Base-by-base conservation (phyloP, 129 eudicot genomes). In the Artemisia annua region DNA sequence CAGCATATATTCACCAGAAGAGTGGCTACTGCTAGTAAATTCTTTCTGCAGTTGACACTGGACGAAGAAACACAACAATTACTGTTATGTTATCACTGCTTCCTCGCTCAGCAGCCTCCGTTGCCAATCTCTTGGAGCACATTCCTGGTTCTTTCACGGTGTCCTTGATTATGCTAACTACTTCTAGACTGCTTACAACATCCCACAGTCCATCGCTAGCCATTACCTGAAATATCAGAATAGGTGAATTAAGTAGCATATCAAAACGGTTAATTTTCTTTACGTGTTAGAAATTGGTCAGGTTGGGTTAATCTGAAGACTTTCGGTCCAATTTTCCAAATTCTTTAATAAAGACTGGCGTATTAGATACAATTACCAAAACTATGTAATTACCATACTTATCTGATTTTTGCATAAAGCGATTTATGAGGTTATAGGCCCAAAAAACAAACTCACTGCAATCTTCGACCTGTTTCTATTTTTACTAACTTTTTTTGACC, bases 151-250 rank as follows among this genome's bases (percentile, higher is more conserved):
- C 99, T 83, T 95, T 95, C 19, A 95, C 99, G 0, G 99, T 95
- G 77, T 95, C 87, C 66, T 78, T 90, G 26, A 95, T 88, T 71
- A 91, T 85, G 63, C 78, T 80, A 43, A 90, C 81, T 4, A 88
- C 96, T 49, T 90, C 94, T 56, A 18, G 63, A 39, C 85, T 77
- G 78, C 89, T 82, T 68, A 95, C 66, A 55, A 86, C 97, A 67
- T 95, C 97, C 99, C 99, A 95, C 1, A 95, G 82, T 15, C 99
- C 97, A 68, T 95, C 99, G 43, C 97, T 95, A 43, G 87, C 99
- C 91, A 95, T 86, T 48, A 95, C 99, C 99, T 95, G 83, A 75
- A 4, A 78, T 30, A 63, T 48, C 48, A 59, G 26, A 59, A 43
- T 2, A 62, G 16, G 30, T 48, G 26, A 11, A 39, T 56, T 39